phyloP scores from a whole-genome alignment of 2,329 filamentous ascomycete species.

The Trichothecium roseum region DNA sequence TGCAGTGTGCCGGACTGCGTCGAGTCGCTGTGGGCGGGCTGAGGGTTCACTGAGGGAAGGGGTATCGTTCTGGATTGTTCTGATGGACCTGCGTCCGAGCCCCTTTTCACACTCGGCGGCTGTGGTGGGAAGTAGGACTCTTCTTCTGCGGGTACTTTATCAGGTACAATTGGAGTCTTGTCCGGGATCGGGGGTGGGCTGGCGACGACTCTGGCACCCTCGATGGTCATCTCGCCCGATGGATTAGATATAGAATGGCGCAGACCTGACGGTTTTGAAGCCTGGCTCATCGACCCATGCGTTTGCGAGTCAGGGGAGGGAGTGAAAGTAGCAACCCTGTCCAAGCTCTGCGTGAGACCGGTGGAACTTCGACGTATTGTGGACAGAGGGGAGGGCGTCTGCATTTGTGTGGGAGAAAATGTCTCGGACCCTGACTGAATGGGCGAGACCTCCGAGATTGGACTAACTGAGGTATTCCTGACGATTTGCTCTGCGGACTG shows the following conservation, averaged over 20 bases:
- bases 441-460: constrained; percentile 15
- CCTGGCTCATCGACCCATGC: constrained; percentile 6
- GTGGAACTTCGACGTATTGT: constrained; percentile 12
- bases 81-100: background rate
- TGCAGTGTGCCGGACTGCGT: too few relatives aligned
- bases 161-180: background rate
- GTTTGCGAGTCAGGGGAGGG: constrained; percentile 14
- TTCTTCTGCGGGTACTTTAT: background rate
- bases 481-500: constrained; percentile 10
- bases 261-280: background rate
- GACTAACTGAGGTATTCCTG: constrained; percentile 6
- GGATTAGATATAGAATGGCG: constrained; percentile 1
- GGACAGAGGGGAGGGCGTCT: constrained; percentile 19
- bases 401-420: constrained; percentile 11
- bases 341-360: constrained; percentile 4
- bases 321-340: constrained; percentile 6
- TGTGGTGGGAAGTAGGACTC: constrained; percentile 10
- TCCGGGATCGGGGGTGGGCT: background rate
- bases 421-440: constrained; percentile 15
- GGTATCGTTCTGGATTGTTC: too few relatives aligned
- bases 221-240: too few relatives aligned
- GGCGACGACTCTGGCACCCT: background rate
- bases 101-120: constrained; percentile 6
- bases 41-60: too few relatives aligned
- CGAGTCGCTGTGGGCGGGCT: too few relatives aligned